A percentile compares a stretch with the other conserved stretches of the same genome.
These are phyloP conservation scores for Podila horticola DNA, from an alignment of 192 early-diverging fungal genomes.

Conservation along the genomic window DNA sequence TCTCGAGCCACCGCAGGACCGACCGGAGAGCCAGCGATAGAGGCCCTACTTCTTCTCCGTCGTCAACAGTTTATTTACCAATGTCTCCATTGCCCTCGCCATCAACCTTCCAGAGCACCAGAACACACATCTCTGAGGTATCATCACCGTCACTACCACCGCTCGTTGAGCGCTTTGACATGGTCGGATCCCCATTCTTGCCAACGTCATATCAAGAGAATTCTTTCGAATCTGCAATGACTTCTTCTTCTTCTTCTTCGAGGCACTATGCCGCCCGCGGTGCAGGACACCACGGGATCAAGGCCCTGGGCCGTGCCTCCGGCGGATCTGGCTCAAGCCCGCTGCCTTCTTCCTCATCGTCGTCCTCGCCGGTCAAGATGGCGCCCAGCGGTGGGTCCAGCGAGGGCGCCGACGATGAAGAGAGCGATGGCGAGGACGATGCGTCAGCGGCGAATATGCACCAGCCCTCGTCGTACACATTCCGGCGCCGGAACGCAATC, in stretches of 20 bases:
- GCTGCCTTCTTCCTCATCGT: constrained; percentile 7
- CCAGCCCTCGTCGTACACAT: constrained; percentile 39
- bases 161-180: background rate
- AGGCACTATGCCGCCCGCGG: background rate
- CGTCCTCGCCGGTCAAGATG: background rate
- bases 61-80: background rate
- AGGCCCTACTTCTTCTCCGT: too few relatives aligned
- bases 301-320: background rate
- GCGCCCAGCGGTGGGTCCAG: background rate
- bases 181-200: background rate
- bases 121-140: background rate
- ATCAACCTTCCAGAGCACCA: background rate
- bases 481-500: constrained; percentile 46
- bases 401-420: constrained; percentile 1
- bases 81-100: background rate
- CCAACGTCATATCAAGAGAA: background rate
- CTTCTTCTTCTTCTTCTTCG: background rate
- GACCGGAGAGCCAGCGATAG: background rate
- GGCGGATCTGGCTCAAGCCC: background rate
- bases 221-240: background rate
- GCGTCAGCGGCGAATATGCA: background rate
- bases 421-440: background rate
- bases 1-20: background rate
- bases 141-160: background rate
- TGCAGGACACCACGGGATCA: background rate